Evolutionary conservation across 345 rosid species (phyloP).

Genomic region (thale cress (Arabidopsis thaliana)): TAIR10.1 NC_003074.8:16797001-16797500

Average conservation of each 20-base stretch:
- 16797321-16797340: constrained; percentile 25
- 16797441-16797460: background rate
- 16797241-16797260: background rate
- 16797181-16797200: constrained; percentile 41
- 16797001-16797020: background rate
- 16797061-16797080: constrained; percentile 51
- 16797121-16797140: constrained; percentile 40
- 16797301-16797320: background rate
- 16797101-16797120: constrained; percentile 39
- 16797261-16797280: background rate
- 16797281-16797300: constrained; percentile 1
- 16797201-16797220: constrained; percentile 45
- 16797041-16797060: constrained; percentile 56
- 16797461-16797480: too few species aligned
- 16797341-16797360: background rate
- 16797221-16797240: constrained; percentile 50
- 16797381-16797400: background rate
- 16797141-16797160: constrained; percentile 50
- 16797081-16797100: constrained; percentile 50
- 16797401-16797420: background rate
- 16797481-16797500: background rate
- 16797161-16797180: constrained; percentile 30
- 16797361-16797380: background rate
- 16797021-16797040: background rate
- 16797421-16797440: background rate